A percentile compares a stretch with the other conserved stretches of the same genome.
These are phyloP conservation scores for Halophytophthora batemanensis DNA, from an alignment of 352 stramenopile genomes.

Conservation along the genomic window DNA sequence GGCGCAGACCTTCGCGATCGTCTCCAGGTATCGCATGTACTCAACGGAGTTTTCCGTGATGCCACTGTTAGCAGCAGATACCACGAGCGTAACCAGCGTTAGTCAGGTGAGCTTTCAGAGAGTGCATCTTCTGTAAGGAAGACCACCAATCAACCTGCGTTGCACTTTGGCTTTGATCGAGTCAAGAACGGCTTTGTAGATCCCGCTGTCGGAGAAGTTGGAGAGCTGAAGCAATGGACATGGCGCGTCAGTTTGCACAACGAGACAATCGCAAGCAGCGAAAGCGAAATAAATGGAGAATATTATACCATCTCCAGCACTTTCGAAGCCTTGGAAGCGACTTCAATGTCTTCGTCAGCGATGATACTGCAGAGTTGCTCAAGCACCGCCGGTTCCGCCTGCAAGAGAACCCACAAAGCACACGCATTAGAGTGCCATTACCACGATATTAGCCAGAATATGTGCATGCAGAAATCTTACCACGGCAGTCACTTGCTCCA, in stretches of 20 bases:
- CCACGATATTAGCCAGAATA: neutral
- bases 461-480: slow-evolving; percentile 25
- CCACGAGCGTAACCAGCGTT: slow-evolving; percentile 1
- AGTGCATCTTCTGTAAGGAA: neutral
- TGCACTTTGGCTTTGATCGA: slow-evolving; percentile 40
- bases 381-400: slow-evolving; percentile 51
- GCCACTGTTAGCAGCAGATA: too few species aligned
- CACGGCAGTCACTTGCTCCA: slow-evolving; percentile 47
- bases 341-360: slow-evolving; percentile 67
- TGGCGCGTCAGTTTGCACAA: neutral
- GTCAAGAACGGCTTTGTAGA: slow-evolving; percentile 54
- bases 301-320: slow-evolving; percentile 55
- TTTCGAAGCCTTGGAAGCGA: slow-evolving; percentile 56
- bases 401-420: slow-evolving; percentile 12
- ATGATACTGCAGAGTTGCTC: slow-evolving; percentile 55
- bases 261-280: slow-evolving; percentile 1
- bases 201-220: slow-evolving; percentile 26
- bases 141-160: slow-evolving; percentile 33
- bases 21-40: slow-evolving; percentile 78
- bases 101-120: neutral
- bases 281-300: neutral
- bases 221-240: slow-evolving; percentile 43
- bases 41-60: slow-evolving; percentile 56
- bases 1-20: slow-evolving; percentile 58
- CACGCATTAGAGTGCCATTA: slow-evolving; percentile 4